Conservation (phyloP, 2,329 filamentous ascomycete species). For the Parafenestella ontariensis region DNA sequence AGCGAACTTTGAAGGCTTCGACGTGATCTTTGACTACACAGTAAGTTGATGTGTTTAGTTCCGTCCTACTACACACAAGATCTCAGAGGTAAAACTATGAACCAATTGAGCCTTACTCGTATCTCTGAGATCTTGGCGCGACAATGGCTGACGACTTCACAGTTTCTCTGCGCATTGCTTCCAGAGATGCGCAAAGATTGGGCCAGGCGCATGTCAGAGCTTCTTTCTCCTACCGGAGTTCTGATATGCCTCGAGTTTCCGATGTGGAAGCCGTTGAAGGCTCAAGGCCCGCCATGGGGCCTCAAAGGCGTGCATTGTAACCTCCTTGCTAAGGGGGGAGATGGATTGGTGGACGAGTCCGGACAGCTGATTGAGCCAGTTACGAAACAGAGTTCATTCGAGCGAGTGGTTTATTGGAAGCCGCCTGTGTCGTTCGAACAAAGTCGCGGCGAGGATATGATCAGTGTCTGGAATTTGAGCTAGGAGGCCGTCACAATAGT, state of each 20-base stretch:
- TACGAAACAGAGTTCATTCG: constrained; percentile 12
- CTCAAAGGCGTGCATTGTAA: constrained; percentile 54
- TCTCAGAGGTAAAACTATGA: no score
- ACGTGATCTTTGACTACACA: constrained; percentile 68
- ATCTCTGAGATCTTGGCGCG: not conserved
- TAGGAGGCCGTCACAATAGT: not conserved
- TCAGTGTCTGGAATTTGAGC: constrained; percentile 25
- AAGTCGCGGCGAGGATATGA: constrained; percentile 20
- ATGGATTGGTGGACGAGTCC: constrained; percentile 15
- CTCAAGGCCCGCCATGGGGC: constrained; percentile 75
- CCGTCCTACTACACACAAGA: no score
- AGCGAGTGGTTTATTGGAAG: constrained; percentile 18
- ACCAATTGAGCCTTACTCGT: no score
- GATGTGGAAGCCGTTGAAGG: constrained; percentile 68
- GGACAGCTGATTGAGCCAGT: constrained; percentile 7
- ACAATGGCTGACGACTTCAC: not conserved
- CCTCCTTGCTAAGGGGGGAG: constrained; percentile 16
- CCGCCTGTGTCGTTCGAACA: constrained; percentile 25
- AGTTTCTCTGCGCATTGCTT: constrained; percentile 68
- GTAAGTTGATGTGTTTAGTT: no score
- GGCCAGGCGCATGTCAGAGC: constrained; percentile 61
- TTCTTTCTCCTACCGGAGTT: constrained; percentile 59
- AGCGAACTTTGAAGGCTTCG: constrained; percentile 50
- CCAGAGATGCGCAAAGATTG: constrained; percentile 61
- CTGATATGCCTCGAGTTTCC: constrained; percentile 76